Percentiles rank a stretch among this genome's conserved stretches.
Evolutionary conservation across 495 filamentous ascomycete genomes (phyloP).

Genomic region (Thermothielavioides terrestris): DNA sequence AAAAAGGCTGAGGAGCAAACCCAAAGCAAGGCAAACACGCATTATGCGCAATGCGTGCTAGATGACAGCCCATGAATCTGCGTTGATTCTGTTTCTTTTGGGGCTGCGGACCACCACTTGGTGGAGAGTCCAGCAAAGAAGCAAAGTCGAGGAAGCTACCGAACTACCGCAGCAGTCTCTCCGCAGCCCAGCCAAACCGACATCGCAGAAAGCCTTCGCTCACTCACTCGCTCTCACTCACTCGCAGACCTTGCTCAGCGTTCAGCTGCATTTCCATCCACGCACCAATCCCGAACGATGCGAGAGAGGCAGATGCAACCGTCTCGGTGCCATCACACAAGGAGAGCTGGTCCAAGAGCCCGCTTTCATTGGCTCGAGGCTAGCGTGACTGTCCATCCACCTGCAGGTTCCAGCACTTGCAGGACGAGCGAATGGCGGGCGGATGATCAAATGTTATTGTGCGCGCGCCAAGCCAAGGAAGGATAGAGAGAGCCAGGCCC

Average conservation of each 20-base stretch:
- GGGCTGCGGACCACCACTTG: not conserved
- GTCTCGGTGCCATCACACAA: not conserved
- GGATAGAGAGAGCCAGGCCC: not conserved
- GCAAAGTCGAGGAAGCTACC: too few relatives aligned
- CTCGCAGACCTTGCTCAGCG: too few relatives aligned
- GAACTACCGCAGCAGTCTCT: too few relatives aligned
- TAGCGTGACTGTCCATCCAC: slow-evolving; percentile 18
- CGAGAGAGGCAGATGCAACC: slow-evolving; percentile 3
- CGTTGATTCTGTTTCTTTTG: not conserved
- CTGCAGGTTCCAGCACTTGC: slow-evolving; percentile 20
- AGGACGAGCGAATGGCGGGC: slow-evolving; percentile 17
- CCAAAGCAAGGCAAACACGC: slow-evolving; percentile 3
- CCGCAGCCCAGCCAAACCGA: not conserved
- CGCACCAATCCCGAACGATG: too few relatives aligned
- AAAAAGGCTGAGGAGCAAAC: slow-evolving; percentile 19
- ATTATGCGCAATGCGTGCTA: not conserved
- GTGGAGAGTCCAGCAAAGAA: not conserved
- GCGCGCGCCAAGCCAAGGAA: slow-evolving; percentile 9
- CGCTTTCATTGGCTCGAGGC: slow-evolving; percentile 17
- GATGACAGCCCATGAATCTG: too few relatives aligned
- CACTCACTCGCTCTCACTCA: not conserved
- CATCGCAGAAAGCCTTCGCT: not conserved
- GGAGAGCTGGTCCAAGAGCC: not conserved
- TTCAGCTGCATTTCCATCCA: too few relatives aligned
- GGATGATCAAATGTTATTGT: not conserved